Evolutionary conservation across 805 yeast species (phyloP).

Genomic region (Yamadazyma akitaensis): DNA sequence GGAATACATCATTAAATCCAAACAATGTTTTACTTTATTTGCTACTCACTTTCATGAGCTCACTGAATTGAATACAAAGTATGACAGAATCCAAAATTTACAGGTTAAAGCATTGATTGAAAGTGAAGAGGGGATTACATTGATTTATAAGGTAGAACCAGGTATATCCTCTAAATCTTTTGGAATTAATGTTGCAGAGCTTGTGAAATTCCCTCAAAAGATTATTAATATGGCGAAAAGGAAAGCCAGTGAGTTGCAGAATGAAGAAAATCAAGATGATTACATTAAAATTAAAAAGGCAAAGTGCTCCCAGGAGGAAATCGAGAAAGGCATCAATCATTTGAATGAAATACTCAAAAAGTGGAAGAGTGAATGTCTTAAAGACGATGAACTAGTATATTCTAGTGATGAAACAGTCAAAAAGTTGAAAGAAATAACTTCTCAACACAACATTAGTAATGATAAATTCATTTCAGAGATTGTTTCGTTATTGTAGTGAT

Average conservation of each 20-base stretch:
- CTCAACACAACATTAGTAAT: slow-evolving; percentile 26
- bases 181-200: slow-evolving; percentile 97
- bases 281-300: slow-evolving; percentile 46
- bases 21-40: slow-evolving; percentile 78
- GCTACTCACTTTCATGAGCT: slow-evolving; percentile 98
- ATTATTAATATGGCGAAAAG: slow-evolving; percentile 94
- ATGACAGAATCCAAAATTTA: slow-evolving; percentile 65
- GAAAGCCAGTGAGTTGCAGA: slow-evolving; percentile 84
- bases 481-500: slow-evolving; percentile 27
- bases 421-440: slow-evolving; percentile 28
- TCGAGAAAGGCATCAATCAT: slow-evolving; percentile 50
- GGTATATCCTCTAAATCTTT: slow-evolving; percentile 96
- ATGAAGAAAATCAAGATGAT: slow-evolving; percentile 39
- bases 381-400: slow-evolving; percentile 21
- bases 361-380: slow-evolving; percentile 51
- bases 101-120: slow-evolving; percentile 94
- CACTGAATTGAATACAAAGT: slow-evolving; percentile 68
- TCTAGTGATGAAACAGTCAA: slow-evolving; percentile 34
- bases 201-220: slow-evolving; percentile 87
- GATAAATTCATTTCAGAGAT: slow-evolving; percentile 49
- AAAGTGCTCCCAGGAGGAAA: slow-evolving; percentile 51
- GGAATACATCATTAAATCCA: slow-evolving; percentile 70
- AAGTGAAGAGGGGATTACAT: slow-evolving; percentile 64
- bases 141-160: slow-evolving; percentile 89
- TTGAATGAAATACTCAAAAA: slow-evolving; percentile 46